A percentile compares a stretch with the other conserved stretches of the same genome.
Evolutionary conservation across 2,329 filamentous ascomycete genomes (phyloP).

Genomic region (Paecilomyces dactylethromorphus): DNA sequence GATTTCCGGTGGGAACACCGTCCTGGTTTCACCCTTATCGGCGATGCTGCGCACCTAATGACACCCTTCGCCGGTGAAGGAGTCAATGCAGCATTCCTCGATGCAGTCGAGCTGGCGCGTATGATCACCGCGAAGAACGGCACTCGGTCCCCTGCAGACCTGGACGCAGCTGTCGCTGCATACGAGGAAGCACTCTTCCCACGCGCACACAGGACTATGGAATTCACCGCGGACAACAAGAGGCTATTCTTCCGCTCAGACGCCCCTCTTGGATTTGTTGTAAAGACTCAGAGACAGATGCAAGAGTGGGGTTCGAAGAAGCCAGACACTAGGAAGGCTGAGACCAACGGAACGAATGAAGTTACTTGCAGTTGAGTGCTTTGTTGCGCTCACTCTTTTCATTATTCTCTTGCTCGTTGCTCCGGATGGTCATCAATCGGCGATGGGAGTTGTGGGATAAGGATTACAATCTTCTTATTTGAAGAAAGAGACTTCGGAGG

Average conservation of each 20-base stretch:
- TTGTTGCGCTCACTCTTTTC: not conserved
- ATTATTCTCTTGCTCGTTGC: not conserved
- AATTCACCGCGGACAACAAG: not conserved
- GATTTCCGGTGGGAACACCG: conserved; percentile 15
- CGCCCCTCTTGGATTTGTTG: not conserved
- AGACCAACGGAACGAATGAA: not conserved
- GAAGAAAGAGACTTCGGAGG: not conserved
- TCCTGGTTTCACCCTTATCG: conserved; percentile 16
- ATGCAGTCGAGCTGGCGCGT: conserved; percentile 7
- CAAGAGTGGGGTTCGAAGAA: not conserved
- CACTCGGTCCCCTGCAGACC: not conserved
- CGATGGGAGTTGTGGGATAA: not conserved
- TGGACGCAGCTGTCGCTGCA: not conserved
- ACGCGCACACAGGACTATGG: not conserved
- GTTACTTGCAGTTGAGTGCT: not conserved
- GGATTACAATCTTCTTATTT: not conserved
- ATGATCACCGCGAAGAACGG: conserved; percentile 2
- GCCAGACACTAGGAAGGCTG: not conserved
- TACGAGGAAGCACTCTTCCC: not conserved
- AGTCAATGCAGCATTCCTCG: conserved; percentile 14
- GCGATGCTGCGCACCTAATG: conserved; percentile 23
- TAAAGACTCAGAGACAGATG: not conserved
- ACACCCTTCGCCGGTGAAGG: conserved; percentile 19
- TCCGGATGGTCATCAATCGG: not conserved
- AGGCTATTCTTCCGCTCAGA: not conserved